Evolutionary conservation across 148 eudicot genomes (phyloP).

Genomic region (Rhododendron williamsianum): DNA sequence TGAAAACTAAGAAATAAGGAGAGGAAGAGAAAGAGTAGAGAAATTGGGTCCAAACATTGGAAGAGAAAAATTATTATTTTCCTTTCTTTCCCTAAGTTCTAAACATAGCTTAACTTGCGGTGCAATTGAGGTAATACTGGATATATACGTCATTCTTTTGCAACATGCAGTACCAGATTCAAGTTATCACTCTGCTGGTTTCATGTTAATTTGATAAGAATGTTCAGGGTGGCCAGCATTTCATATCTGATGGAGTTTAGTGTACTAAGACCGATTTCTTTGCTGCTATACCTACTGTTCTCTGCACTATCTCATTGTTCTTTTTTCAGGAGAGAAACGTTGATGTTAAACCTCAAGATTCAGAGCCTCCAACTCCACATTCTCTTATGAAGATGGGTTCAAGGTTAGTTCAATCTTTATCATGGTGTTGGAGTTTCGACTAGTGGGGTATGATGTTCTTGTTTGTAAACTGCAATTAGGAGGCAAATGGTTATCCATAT

Average conservation of each 20-base stretch:
- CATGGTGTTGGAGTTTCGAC: not conserved
- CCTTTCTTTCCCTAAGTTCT: not conserved
- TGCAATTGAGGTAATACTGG: not conserved
- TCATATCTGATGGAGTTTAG: not conserved
- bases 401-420: constrained; percentile 41
- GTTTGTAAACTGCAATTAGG: not conserved
- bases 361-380: constrained; percentile 72
- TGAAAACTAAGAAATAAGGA: not conserved
- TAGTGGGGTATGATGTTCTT: not conserved
- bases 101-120: not conserved
- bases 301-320: constrained; percentile 5
- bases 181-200: not conserved
- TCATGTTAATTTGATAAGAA: not conserved
- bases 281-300: not conserved
- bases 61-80: not conserved
- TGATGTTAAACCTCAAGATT: constrained; percentile 61
- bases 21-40: not conserved
- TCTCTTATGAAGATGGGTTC: constrained; percentile 61
- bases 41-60: not conserved
- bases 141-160: not conserved
- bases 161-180: not conserved
- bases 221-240: not conserved
- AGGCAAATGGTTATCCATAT: not conserved
- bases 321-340: constrained; percentile 64
- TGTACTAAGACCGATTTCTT: not conserved